Percentiles rank a stretch among this genome's conserved stretches.
These are phyloP conservation scores for Platanus orientalis DNA, from an alignment of 164 flowering plant genomes.

Conservation along the genomic window DNA sequence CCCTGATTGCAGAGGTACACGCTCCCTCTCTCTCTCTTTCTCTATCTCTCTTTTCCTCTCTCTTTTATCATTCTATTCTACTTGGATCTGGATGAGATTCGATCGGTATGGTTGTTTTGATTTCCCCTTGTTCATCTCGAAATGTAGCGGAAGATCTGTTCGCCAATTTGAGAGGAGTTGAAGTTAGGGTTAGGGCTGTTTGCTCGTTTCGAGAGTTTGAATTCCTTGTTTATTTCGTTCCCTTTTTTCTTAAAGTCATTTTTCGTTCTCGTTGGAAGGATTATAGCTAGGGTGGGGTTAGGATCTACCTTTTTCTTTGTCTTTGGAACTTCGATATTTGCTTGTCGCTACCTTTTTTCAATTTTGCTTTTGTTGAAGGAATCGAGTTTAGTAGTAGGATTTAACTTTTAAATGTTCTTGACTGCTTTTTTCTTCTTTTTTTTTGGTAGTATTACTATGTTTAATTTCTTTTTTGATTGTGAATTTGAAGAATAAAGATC, in stretches of 20 bases:
- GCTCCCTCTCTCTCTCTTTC: background rate
- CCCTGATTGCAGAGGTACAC: constrained; percentile 73
- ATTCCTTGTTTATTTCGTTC: background rate
- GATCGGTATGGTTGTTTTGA: background rate
- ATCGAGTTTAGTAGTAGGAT: no score
- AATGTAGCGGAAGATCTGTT: background rate
- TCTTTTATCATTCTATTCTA: background rate
- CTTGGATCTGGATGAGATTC: no score
- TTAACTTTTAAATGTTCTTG: no score
- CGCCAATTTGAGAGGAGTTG: constrained; percentile 1
- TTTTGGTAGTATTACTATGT: no score
- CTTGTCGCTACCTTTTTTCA: no score
- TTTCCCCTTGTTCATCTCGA: background rate
- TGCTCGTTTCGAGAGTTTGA: background rate
- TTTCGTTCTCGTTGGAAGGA: background rate
- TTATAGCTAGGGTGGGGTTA: no score
- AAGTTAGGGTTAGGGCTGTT: constrained; percentile 3
- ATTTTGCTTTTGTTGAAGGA: no score
- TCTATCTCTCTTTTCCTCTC: background rate
- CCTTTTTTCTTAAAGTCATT: background rate
- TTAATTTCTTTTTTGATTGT: no score
- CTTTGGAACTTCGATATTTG: no score
- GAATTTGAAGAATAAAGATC: no score
- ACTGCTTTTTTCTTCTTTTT: no score
- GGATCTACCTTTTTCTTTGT: no score